phyloP scores from a whole-genome alignment of 352 stramenopile genomes.

The Pythium volutum region DNA sequence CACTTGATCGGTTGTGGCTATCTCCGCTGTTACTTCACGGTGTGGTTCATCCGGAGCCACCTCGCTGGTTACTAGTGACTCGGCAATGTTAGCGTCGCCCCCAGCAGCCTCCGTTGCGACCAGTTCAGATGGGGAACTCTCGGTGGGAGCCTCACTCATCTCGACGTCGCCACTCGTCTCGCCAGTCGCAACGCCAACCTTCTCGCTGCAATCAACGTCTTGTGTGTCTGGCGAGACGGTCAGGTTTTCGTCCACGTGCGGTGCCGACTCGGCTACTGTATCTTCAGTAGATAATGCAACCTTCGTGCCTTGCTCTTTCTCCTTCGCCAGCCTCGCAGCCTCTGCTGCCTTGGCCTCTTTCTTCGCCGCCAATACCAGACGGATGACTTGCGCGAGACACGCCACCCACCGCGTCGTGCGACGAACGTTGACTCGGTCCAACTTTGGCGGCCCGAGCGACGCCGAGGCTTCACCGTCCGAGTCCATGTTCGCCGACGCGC shows the following conservation, averaged over 20 bases:
- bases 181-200: neutral
- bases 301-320: neutral
- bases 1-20: neutral
- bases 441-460: conserved; percentile 51
- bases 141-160: neutral
- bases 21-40: neutral
- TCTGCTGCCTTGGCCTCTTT: conserved; percentile 11
- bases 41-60: neutral
- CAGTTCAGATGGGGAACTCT: neutral
- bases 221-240: neutral
- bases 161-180: neutral
- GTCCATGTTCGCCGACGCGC: neutral
- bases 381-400: conserved; percentile 67
- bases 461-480: conserved; percentile 24
- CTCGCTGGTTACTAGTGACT: neutral
- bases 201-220: neutral
- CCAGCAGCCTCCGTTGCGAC: neutral
- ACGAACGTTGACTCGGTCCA: conserved; percentile 80
- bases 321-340: neutral
- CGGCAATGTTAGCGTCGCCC: neutral
- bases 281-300: neutral
- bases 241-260: neutral
- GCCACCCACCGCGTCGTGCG: conserved; percentile 69
- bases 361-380: conserved; percentile 28
- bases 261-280: neutral